Conservation (phyloP, 805 yeast genomes). For the Isabelozyma heimii region DNA sequence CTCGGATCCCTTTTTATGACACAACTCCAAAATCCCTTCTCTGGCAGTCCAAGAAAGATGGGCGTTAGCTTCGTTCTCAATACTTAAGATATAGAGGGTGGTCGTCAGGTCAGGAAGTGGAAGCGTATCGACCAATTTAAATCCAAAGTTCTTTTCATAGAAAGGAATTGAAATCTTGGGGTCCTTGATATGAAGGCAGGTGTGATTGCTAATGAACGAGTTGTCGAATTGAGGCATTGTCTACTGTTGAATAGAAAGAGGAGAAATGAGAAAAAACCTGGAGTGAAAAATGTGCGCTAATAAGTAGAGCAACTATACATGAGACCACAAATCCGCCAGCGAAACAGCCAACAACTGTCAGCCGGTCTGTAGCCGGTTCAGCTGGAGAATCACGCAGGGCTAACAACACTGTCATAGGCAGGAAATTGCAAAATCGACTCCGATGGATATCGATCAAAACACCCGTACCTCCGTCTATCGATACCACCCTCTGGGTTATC, state of each 20-base stretch:
- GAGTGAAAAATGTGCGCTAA: not conserved
- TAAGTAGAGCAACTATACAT: not conserved
- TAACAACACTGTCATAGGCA: too few species aligned
- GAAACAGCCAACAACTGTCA: too few species aligned
- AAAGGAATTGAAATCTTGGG: constrained; percentile 71
- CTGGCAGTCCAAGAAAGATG: constrained; percentile 41
- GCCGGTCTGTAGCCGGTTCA: too few species aligned
- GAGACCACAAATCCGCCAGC: too few species aligned
- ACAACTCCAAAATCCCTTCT: constrained; percentile 77
- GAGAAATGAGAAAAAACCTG: not conserved
- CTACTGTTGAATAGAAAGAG: not conserved
- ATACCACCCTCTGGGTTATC: too few species aligned
- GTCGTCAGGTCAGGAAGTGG: constrained; percentile 56
- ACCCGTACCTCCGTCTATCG: too few species aligned
- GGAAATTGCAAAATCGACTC: too few species aligned
- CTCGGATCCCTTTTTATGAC: constrained; percentile 78
- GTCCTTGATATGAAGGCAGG: constrained; percentile 79
- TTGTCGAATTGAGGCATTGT: constrained; percentile 31
- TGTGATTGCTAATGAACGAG: constrained; percentile 56
- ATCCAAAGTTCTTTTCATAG: constrained; percentile 72
- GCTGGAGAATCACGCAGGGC: too few species aligned
- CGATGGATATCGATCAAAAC: too few species aligned
- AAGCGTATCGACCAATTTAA: constrained; percentile 55
- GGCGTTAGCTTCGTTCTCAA: constrained; percentile 42
- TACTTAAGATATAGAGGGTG: constrained; percentile 67